Conservation (phyloP, 148 eudicot species). For the Cornus kousa region DNA sequence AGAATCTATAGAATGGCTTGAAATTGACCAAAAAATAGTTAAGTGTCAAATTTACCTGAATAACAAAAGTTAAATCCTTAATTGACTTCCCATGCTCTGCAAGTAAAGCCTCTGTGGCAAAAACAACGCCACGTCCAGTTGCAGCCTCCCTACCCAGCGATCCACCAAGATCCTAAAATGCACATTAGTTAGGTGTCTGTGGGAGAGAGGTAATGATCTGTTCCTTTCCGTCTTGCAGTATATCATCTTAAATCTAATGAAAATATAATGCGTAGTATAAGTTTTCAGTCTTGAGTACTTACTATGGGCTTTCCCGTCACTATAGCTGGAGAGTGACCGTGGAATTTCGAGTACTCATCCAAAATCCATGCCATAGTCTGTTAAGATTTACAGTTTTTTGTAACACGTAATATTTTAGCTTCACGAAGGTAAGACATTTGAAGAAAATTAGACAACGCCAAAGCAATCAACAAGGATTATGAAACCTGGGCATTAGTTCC, state of each 20-base stretch:
- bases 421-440: not conserved
- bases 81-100: slow-evolving; percentile 49
- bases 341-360: slow-evolving; percentile 73
- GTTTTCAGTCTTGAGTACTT: slow-evolving; percentile 23
- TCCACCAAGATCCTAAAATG: slow-evolving; percentile 39
- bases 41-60: slow-evolving; percentile 38
- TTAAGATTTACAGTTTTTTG: not conserved
- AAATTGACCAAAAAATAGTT: not conserved
- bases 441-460: not conserved
- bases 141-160: slow-evolving; percentile 64
- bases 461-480: not conserved
- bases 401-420: not conserved
- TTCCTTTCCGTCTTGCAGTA: not conserved
- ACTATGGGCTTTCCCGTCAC: slow-evolving; percentile 77
- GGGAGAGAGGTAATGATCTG: not conserved
- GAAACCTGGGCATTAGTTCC: slow-evolving; percentile 54
- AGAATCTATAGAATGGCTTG: not conserved
- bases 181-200: not conserved
- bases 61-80: slow-evolving; percentile 41
- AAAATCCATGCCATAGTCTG: slow-evolving; percentile 82
- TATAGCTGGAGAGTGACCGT: slow-evolving; percentile 63
- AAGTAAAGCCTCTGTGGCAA: slow-evolving; percentile 55
- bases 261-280: too few relatives aligned
- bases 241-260: not conserved
- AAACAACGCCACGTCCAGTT: slow-evolving; percentile 59